Base-by-base conservation (phyloP, 2,329 filamentous ascomycete species). In the Colletotrichum tropicicola region DNA sequence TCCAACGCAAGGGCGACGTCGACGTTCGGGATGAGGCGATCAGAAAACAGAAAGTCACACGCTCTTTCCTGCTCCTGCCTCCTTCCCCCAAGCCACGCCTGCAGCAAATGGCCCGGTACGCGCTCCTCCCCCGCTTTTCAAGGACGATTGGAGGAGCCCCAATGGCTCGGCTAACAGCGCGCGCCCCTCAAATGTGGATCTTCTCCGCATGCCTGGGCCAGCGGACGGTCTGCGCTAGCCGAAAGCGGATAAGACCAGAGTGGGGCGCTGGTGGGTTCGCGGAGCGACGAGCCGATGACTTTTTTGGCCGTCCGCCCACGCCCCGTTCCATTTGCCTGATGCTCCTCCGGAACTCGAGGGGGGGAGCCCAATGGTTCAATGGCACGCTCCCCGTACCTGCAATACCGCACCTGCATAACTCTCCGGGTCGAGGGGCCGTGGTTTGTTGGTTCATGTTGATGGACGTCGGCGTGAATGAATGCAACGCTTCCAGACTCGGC, bases 231-330 rank as follows among this genome's bases (percentile, higher is more conserved):
- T 3, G 5, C 5, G 17, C 61, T 65, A 61, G 30, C 57, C 43
- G 5, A 2, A 25, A 25, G 4, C 2, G 19, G 57, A 6, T 55
- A 39, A 25, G 2, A 2, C 0, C 0, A 0, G 2, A 19, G 35
- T 41, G 49, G 49, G 13, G 5, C 49, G 15, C n/a, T 17, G 19
- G 23, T 61, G 57, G 62, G 44, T 51, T 32, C 39, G 35, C 62
- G 62, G 62, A 45, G 57, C 62, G 62, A 65, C 62, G 57, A 65
- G 62, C 62, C 62, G 61, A 48, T 28, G 51, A 27, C 13, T 25
- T 54, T 32, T 19, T 12, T 23, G n/a, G n/a, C n/a, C n/a, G n/a
- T n/a, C n/a, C n/a, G n/a, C n/a, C n/a, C n/a, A n/a, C n/a, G n/a
- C n/a, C n/a, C n/a, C n/a, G n/a, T n/a, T n/a, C n/a, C n/a, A n/a